Base-by-base conservation (phyloP, 139 green algal species). In the Desmodesmus armatus region DNA sequence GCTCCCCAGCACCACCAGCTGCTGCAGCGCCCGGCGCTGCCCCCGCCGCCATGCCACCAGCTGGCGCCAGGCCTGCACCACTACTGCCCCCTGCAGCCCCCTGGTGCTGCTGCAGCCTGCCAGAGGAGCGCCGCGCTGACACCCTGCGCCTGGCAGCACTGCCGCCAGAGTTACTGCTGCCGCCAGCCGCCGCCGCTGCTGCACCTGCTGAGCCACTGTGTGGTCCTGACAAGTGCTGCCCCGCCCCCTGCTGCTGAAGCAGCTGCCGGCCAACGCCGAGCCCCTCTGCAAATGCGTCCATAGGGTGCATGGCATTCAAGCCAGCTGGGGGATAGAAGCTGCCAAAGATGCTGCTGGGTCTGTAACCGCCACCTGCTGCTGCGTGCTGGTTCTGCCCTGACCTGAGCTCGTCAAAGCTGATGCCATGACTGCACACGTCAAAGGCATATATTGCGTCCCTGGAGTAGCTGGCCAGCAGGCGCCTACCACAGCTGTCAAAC, bases 381-480 rank as follows among this genome's bases (percentile, higher is more conserved):
- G 71, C 29, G 11, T 71, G 75, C 47, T 69, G 47, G 53, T 58
- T 7, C 21, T 71, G 11, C 25, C 13, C 21, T 71, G 11, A 29
- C 13, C 33, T 17, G 31, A 82, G 47, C 41, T 72, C 35, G 1
- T 82, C 76, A 72, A 41, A 80, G 73, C 47, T 80, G 73, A 47
- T 69, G 55, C 47, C 58, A 72, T 82, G 76, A 53, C 72, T 53
- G 25, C 3, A 27, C 0, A 77, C 23, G 25, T 84, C 41, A n/a
- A 84, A 84, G 25, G 40, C 35, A 31, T 77, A 84, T 2, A 77
- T 41, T 7, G 39, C 43, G 21, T 75, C 27, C 29, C 78, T 63
- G 35, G 55, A 33, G 41, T 84, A 84, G 40, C 78, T 51, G 23
- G 78, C 78, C 27, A 84, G 40, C 78, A 84, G 35, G 3, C 43